Evolutionary conservation across 257 asterid genomes (phyloP).

Genomic region (Plectranthus barbatus): DNA sequence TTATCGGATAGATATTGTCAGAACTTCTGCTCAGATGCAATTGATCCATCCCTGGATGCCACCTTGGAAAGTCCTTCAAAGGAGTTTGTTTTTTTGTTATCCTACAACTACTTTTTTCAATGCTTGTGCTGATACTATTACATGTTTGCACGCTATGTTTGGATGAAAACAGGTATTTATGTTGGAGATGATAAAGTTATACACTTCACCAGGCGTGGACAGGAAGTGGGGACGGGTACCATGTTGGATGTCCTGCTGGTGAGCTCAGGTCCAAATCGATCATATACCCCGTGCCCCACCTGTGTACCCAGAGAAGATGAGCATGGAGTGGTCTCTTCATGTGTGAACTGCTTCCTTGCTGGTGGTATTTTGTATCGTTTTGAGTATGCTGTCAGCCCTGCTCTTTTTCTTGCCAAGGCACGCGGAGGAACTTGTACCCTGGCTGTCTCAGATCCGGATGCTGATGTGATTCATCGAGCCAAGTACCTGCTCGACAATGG

Average conservation of each 20-base stretch:
- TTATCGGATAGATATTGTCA: too few species aligned
- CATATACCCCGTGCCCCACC: constrained; percentile 49
- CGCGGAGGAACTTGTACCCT: constrained; percentile 85
- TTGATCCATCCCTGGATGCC: neutral
- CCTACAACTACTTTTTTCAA: neutral
- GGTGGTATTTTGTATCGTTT: constrained; percentile 84
- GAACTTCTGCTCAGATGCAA: neutral
- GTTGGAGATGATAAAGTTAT: constrained; percentile 71
- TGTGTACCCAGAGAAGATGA: constrained; percentile 47
- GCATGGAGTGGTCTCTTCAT: constrained; percentile 76
- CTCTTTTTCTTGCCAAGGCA: constrained; percentile 82
- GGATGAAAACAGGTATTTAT: constrained; percentile 52
- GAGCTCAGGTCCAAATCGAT: constrained; percentile 64
- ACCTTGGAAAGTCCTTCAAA: neutral
- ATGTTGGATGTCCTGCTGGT: constrained; percentile 51
- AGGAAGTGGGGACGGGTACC: constrained; percentile 91
- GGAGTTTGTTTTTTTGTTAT: neutral
- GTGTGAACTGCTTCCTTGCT: constrained; percentile 84
- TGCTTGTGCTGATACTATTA: neutral
- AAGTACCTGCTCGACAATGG: constrained; percentile 69
- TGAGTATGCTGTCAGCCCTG: constrained; percentile 69
- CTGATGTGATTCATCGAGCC: constrained; percentile 73
- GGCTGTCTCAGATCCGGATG: constrained; percentile 61
- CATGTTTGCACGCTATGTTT: neutral
- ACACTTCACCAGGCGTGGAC: constrained; percentile 94